Conservation (phyloP, 2,329 filamentous ascomycete species). For the Allantophomopsis cytisporea region DNA sequence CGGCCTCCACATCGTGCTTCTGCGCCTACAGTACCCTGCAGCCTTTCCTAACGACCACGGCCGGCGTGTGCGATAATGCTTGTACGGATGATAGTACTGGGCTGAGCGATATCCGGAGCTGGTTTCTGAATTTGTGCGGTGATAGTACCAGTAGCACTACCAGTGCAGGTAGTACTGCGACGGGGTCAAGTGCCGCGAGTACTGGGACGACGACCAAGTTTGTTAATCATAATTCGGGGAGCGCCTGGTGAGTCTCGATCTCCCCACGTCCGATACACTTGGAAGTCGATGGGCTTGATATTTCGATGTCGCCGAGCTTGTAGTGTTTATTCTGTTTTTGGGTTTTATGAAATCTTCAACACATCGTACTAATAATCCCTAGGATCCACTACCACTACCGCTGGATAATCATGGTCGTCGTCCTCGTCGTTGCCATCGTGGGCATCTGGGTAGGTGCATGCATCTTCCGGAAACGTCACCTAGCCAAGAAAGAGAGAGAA, state of each 20-base stretch:
- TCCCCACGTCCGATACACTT: background rate
- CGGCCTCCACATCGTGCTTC: slow-evolving; percentile 57
- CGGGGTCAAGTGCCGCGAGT: background rate
- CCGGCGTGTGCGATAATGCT: slow-evolving; percentile 46
- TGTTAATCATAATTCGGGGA: slow-evolving; percentile 15
- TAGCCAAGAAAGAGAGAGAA: slow-evolving; percentile 50
- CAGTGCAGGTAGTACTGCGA: slow-evolving; percentile 5
- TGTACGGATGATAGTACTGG: slow-evolving; percentile 36
- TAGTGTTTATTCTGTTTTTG: too few species aligned
- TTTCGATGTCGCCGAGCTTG: too few species aligned
- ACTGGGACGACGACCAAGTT: slow-evolving; percentile 5
- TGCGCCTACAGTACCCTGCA: slow-evolving; percentile 50
- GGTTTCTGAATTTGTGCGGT: slow-evolving; percentile 59
- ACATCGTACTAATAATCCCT: slow-evolving; percentile 1
- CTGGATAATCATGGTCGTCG: slow-evolving; percentile 73
- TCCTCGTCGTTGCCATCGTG: slow-evolving; percentile 56
- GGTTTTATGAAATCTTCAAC: too few species aligned
- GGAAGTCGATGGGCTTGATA: too few species aligned
- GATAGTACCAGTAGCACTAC: slow-evolving; percentile 21
- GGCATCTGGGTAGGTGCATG: slow-evolving; percentile 54
- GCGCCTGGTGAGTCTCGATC: slow-evolving; percentile 30
- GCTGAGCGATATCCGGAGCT: slow-evolving; percentile 45
- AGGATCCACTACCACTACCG: slow-evolving; percentile 61
- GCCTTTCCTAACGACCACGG: slow-evolving; percentile 38
- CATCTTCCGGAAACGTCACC: slow-evolving; percentile 60